Percentiles rank a stretch among this genome's conserved stretches.
phyloP scores from a whole-genome alignment of 495 filamentous ascomycete species.

The Parathielavia hyrcaniae region DNA sequence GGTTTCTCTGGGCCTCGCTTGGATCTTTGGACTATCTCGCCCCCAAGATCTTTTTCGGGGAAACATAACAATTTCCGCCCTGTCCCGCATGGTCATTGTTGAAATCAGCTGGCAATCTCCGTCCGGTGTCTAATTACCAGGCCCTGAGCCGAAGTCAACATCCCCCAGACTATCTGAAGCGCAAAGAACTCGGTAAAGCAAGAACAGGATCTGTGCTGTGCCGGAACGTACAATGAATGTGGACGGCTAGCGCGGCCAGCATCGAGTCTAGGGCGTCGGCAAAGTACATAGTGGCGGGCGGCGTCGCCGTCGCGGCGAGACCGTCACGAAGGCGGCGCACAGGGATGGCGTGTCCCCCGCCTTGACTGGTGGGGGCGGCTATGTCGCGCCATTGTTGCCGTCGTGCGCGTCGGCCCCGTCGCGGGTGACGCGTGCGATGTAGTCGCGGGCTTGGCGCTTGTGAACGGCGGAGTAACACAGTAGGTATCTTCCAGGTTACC shows the following conservation, averaged over 20 bases:
- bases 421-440: conserved; percentile 20
- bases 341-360: conserved; percentile 27
- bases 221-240: conserved; percentile 29
- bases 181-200: no score
- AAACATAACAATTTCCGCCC: no score
- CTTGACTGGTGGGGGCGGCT: conserved; percentile 9
- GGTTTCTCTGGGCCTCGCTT: no score
- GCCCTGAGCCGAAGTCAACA: no score
- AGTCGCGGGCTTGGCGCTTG: conserved; percentile 30
- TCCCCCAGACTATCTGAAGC: no score
- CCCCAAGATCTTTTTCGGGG: not conserved
- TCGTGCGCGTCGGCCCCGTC: conserved; percentile 11
- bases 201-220: no score
- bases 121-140: no score
- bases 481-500: no score
- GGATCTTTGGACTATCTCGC: no score
- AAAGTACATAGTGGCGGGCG: conserved; percentile 33
- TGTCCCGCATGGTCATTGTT: no score
- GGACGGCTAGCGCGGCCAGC: conserved; percentile 30
- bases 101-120: no score
- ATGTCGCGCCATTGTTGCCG: conserved; percentile 10
- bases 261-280: conserved; percentile 35
- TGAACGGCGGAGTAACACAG: conserved; percentile 35
- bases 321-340: conserved; percentile 36
- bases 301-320: conserved; percentile 28